Percentiles rank a stretch among this genome's conserved stretches.
phyloP scores from a whole-genome alignment of 2,329 filamentous ascomycete species.

The Trichophyton mentagrophytes region DNA sequence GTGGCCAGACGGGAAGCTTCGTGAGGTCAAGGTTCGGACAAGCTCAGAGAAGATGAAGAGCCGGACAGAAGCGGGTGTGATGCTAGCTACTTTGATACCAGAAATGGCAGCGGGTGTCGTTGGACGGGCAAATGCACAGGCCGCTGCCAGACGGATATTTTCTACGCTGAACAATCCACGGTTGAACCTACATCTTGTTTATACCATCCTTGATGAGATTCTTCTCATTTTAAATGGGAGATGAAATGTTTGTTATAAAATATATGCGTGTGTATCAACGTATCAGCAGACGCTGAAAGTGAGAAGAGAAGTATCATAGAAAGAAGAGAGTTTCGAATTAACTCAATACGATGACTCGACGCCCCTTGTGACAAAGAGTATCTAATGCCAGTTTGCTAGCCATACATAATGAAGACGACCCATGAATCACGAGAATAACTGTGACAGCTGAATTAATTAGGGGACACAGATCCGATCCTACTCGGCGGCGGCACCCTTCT shows the following conservation, averaged over 20 bases:
- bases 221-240: constrained; percentile 43
- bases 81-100: constrained; percentile 79
- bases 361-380: neutral
- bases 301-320: neutral
- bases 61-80: constrained; percentile 72
- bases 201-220: constrained; percentile 59
- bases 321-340: neutral
- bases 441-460: too few species aligned
- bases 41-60: constrained; percentile 63
- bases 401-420: neutral
- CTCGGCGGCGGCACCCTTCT: constrained; percentile 21
- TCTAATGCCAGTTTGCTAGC: constrained; percentile 1
- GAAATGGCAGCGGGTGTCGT: constrained; percentile 90
- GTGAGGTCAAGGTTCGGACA: constrained; percentile 46
- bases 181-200: constrained; percentile 63
- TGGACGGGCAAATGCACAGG: constrained; percentile 78
- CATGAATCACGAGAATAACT: neutral
- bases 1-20: constrained; percentile 54
- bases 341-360: neutral
- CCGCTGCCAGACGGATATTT: constrained; percentile 76
- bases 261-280: neutral
- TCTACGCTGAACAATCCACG: constrained; percentile 83
- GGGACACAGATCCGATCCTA: neutral
- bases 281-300: neutral
- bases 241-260: neutral